Evolutionary conservation across 176 grass and related monocot species (phyloP).

Genomic region (Juncus inflexus): DNA sequence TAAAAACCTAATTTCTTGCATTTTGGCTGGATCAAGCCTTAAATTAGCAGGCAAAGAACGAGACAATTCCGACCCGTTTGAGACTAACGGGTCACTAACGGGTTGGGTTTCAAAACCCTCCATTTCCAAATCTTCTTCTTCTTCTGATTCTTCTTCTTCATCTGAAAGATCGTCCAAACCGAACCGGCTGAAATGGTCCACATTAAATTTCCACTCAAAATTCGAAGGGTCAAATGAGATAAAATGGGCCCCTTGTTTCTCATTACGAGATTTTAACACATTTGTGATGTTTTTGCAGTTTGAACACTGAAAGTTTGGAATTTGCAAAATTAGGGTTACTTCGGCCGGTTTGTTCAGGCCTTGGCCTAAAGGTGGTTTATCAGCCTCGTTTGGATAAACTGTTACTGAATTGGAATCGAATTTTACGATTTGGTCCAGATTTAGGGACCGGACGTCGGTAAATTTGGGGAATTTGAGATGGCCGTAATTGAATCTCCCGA

Average conservation of each 20-base stretch:
- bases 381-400: conserved; percentile 58
- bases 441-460: conserved; percentile 70
- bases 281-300: conserved; percentile 31
- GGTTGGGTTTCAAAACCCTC: conserved; percentile 49
- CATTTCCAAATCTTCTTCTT: conserved; percentile 68
- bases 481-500: conserved; percentile 65
- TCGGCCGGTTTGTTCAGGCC: conserved; percentile 93
- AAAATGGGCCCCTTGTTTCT: conserved; percentile 78
- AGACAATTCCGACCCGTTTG: conserved; percentile 53
- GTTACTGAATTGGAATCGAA: conserved; percentile 52
- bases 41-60: conserved; percentile 91
- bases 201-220: conserved; percentile 70
- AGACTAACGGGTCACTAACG: conserved; percentile 34
- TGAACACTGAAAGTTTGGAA: conserved; percentile 15
- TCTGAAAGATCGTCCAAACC: conserved; percentile 84
- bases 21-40: conserved; percentile 73
- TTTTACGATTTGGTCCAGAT: conserved; percentile 61
- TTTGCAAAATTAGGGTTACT: conserved; percentile 49
- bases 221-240: conserved; percentile 56
- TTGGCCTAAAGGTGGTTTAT: conserved; percentile 61
- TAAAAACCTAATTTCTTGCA: conserved; percentile 67
- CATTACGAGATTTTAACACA: conserved; percentile 27
- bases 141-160: conserved; percentile 49
- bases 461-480: conserved; percentile 39
- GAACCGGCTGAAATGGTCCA: conserved; percentile 97